phyloP scores from a whole-genome alignment of 805 yeast genomes.

The Lipomyces chichibuensis region DNA sequence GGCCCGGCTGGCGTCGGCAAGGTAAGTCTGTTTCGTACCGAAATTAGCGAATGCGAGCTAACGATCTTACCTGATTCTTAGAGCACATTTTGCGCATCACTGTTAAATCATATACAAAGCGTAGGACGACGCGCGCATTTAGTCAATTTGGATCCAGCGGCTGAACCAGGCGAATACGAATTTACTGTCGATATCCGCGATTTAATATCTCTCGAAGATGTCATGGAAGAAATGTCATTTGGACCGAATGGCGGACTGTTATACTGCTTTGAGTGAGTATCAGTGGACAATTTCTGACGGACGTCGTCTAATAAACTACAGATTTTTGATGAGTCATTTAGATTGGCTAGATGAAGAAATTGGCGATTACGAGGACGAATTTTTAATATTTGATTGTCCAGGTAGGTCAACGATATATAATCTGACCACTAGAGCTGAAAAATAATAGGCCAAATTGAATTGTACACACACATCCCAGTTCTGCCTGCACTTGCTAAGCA shows the following conservation, averaged over 20 bases:
- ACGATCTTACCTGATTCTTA: conserved; percentile 28
- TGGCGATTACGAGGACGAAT: conserved; percentile 94
- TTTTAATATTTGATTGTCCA: conserved; percentile 92
- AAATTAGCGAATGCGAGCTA: background rate
- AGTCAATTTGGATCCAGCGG: conserved; percentile 96
- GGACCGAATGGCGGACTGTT: conserved; percentile 96
- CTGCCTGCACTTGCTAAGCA: conserved; percentile 88
- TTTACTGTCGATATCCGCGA: conserved; percentile 92
- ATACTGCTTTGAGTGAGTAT: conserved; percentile 81
- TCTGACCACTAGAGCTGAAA: background rate
- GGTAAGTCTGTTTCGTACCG: conserved; percentile 36
- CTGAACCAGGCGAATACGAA: conserved; percentile 88
- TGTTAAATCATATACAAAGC: conserved; percentile 84
- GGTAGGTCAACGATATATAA: conserved; percentile 49
- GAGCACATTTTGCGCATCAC: conserved; percentile 87
- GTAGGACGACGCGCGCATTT: conserved; percentile 92
- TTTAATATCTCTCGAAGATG: conserved; percentile 86
- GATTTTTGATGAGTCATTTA: conserved; percentile 72
- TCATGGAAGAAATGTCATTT: conserved; percentile 87
- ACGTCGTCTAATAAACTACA: background rate
- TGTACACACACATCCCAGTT: conserved; percentile 92
- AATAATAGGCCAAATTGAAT: conserved; percentile 66
- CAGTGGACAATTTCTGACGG: background rate
- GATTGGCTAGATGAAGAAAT: conserved; percentile 98
- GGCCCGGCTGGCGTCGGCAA: conserved; percentile 99